Base-by-base conservation (phyloP, 202 grass and related monocot species). In the Cymbopogon flexuosus region DNA sequence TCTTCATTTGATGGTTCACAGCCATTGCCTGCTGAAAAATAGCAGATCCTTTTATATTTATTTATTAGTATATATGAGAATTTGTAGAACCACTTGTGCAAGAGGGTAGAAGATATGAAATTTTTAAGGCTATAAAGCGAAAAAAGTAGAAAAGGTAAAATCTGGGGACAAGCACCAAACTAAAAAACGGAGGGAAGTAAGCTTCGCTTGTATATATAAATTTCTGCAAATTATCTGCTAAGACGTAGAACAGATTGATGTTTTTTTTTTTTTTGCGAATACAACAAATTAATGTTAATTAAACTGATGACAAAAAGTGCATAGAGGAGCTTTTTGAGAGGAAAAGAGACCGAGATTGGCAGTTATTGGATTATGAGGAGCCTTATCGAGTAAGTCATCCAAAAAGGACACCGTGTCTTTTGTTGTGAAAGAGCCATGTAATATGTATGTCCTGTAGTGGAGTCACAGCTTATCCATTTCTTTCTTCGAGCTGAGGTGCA, bases 341-440 rank as follows among this genome's bases (percentile, higher is more conserved):
- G 34, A 42, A 73, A 10, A 24, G 49, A 64, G 36, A 39, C 37
- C 46, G 65, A 22, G 30, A 15, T 3, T 2, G 18, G 11, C 43
- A 27, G 72, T 24, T 82, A 39, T 82, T 85, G 73, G 73, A 68
- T 56, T 52, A 73, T 85, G 39, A 47, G 78, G 78, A 77, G 78
- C 78, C 87, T 89, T 89, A 82, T 43, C 40, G 40, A 82, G 79
- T 34, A 89, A 89, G 87, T 73, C 87, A 89, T 81, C 78, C 40
- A 73, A 79, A 51, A 82, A 77, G 66, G 37, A 10, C 39, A 22
- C n/a, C 15, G 4, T 8, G 33, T 54, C 51, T 54, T 54, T 72
- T 89, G 78, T 82, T 82, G 67, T 56, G 67, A 73, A 52, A 73
- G 80, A 62, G 0, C 10, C 37, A 40, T 67, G 18, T 51, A n/a